Evolutionary conservation across 2,329 filamentous ascomycete genomes (phyloP).

Genomic region (Neocatenulostroma microsporum): DNA sequence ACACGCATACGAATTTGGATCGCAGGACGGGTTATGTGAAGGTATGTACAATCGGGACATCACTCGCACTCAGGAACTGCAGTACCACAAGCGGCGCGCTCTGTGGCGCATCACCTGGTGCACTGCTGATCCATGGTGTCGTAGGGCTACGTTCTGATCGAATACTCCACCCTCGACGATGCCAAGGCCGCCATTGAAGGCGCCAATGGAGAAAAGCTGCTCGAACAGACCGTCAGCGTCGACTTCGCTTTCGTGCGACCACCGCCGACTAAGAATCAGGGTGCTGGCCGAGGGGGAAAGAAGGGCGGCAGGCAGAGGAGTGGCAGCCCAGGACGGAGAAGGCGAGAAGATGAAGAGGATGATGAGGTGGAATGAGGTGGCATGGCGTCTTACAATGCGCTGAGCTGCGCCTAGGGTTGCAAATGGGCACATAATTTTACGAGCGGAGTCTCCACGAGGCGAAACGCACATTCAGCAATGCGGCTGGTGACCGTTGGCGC

Average conservation of each 20-base stretch:
- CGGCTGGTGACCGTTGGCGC: too few species aligned
- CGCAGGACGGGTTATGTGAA: conserved; percentile 79
- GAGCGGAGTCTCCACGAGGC: too few species aligned
- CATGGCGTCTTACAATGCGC: too few species aligned
- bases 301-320: conserved; percentile 10
- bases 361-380: too few species aligned
- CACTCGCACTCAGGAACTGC: too few species aligned
- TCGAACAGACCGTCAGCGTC: conserved; percentile 72
- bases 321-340: conserved; percentile 9
- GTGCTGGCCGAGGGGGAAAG: conserved; percentile 2
- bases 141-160: conserved; percentile 77
- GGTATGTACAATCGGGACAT: too few species aligned
- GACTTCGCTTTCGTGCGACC: conserved; percentile 82
- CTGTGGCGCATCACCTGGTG: too few species aligned
- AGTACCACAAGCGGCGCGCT: background rate
- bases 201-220: conserved; percentile 66
- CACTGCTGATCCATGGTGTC: conserved; percentile 5
- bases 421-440: too few species aligned
- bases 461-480: too few species aligned
- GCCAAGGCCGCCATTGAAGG: conserved; percentile 74
- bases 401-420: too few species aligned
- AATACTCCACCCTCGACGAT: conserved; percentile 71
- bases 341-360: conserved; percentile 8
- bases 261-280: conserved; percentile 52
- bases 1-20: conserved; percentile 75